Evolutionary conservation across 495 filamentous ascomycete genomes (phyloP).

Genomic region (Xylaria grammica): DNA sequence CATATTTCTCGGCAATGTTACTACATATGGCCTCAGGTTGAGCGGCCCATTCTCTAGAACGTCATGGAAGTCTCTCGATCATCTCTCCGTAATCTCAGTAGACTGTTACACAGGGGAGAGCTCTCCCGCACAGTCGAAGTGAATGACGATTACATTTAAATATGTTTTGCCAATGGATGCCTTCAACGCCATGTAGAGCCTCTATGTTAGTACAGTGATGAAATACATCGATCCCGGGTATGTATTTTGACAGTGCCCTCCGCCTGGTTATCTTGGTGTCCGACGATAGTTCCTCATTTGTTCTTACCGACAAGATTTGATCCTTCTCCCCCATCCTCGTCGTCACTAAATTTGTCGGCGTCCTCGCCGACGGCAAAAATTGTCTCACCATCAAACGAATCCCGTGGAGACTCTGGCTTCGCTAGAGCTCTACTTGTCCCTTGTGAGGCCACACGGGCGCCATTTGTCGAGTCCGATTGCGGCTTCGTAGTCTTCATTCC

Average conservation of each 20-base stretch:
- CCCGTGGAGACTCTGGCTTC: slow-evolving; percentile 54
- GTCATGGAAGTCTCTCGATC: no score
- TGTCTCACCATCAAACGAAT: slow-evolving; percentile 88
- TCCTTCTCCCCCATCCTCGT: slow-evolving; percentile 47
- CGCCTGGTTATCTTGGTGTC: background rate
- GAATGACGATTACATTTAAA: slow-evolving; percentile 14
- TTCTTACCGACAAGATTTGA: slow-evolving; percentile 64
- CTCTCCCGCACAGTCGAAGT: background rate
- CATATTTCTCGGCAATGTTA: background rate
- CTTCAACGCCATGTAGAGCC: slow-evolving; percentile 33
- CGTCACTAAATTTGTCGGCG: slow-evolving; percentile 65
- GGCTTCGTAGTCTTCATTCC: slow-evolving; percentile 40
- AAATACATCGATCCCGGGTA: slow-evolving; percentile 16
- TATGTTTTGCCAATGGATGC: background rate
- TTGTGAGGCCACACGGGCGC: slow-evolving; percentile 28
- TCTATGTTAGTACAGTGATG: slow-evolving; percentile 37
- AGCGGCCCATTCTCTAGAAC: no score
- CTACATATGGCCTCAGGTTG: no score
- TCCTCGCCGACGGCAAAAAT: slow-evolving; percentile 94
- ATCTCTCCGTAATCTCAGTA: background rate
- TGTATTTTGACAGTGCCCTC: background rate
- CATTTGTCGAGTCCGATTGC: slow-evolving; percentile 4
- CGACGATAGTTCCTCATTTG: slow-evolving; percentile 34
- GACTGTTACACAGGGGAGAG: background rate
- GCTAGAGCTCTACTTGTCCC: slow-evolving; percentile 46